Evolutionary conservation across 2,329 filamentous ascomycete species (phyloP).

Genomic region (Metarhizium rileyi): DNA sequence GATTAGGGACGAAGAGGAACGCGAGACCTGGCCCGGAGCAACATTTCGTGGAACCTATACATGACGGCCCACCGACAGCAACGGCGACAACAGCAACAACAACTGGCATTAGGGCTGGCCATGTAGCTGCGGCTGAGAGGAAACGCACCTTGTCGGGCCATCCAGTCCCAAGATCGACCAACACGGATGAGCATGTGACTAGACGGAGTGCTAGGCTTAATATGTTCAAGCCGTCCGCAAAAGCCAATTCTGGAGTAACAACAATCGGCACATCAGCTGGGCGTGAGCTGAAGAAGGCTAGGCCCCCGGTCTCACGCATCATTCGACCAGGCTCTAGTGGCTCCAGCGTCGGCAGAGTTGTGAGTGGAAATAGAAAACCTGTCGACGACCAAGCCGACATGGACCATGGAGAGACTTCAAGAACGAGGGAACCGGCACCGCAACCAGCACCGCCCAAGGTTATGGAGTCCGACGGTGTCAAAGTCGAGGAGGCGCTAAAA

Average conservation of each 20-base stretch:
- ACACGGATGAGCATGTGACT: constrained; percentile 48
- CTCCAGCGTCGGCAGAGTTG: constrained; percentile 71
- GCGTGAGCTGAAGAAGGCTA: constrained; percentile 75
- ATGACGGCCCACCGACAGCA: constrained; percentile 29
- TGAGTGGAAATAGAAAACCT: constrained; percentile 83
- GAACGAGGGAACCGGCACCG: constrained; percentile 32
- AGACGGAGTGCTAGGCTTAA: constrained; percentile 64
- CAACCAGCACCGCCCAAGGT: constrained; percentile 29
- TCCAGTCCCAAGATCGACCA: constrained; percentile 41
- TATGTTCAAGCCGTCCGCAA: constrained; percentile 59
- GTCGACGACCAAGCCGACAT: constrained; percentile 57
- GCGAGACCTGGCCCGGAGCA: constrained; percentile 24
- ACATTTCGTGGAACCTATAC: constrained; percentile 25
- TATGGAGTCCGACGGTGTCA: constrained; percentile 44
- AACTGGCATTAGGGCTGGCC: constrained; percentile 17
- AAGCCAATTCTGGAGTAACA: constrained; percentile 48
- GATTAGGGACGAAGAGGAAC: constrained; percentile 35
- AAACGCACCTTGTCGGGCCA: constrained; percentile 93
- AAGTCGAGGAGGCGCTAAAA: constrained; percentile 64
- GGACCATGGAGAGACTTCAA: constrained; percentile 53
- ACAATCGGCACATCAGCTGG: constrained; percentile 48
- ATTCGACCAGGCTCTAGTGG: constrained; percentile 56
- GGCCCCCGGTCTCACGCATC: constrained; percentile 58
- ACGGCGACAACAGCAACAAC: constrained; percentile 29
- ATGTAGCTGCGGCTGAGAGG: constrained; percentile 49